Evolutionary conservation across 1,139 yeast genomes (phyloP), one percentile per base, ranked within the genome.

Genomic region (Candida neerlandica): DNA sequence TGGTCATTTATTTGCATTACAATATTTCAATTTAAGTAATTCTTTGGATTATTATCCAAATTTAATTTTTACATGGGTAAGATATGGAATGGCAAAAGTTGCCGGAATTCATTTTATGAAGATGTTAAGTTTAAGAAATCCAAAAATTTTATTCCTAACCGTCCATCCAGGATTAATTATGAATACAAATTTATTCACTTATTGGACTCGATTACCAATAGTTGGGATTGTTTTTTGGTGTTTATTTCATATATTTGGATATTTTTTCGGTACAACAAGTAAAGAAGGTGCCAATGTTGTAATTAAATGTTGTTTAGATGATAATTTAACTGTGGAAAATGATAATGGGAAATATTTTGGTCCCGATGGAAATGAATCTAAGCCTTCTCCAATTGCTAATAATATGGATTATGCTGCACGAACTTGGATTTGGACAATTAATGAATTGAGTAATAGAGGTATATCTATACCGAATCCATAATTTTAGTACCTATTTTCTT

Each of bases 131-230:
- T 71, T 81, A 44, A 76, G 85, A 53, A 78, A 87, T 62, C 96
- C 96, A 0, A 75, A 81, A 32, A 74, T 90, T 7, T 65, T 85
- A 33, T 81, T 85, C 51, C 65, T 82, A 44, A 79, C 91, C 1
- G 89, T 89, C 1, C 95, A 89, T 60, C 97, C 97, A 0, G 97
- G 97, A 0, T 78, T 89, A 53, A 89, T 89, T 12, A 83, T 88
- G 85, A 84, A 85, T 60, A 85, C 97, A 3, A 85, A 85, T 56
- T 65, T 87, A 45, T 85, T 86, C 61, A 73, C 86, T 39, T 86
- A 86, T 64, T 86, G 91, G 84, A 86, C 94, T 2, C 69, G 89
- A 51, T 69, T 86, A n/a, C 96, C 96, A 0, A 69, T 88, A 2
- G 73, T 89, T 9, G 96, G 96, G 0, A 75, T 84, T 1, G 58